Percentiles rank a stretch among this genome's conserved stretches.
Evolutionary conservation across 1,284 basidiomycete species (phyloP).

Genomic region (Volvariella volvacea): DNA sequence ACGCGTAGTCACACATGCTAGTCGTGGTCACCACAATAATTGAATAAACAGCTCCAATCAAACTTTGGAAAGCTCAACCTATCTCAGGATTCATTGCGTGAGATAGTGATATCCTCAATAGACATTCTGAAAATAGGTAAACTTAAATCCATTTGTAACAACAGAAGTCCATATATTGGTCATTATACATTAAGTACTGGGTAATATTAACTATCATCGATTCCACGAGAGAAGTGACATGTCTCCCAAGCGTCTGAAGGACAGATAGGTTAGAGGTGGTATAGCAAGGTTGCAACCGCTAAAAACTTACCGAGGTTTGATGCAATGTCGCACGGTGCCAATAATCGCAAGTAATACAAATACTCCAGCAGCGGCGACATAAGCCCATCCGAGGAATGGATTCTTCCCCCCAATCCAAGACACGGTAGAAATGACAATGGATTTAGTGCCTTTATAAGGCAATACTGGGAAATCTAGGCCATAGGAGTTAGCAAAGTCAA

Average conservation of each 20-base stretch:
- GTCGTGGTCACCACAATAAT: too few relatives aligned
- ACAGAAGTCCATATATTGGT: too few relatives aligned
- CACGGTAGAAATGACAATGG: constrained; percentile 93
- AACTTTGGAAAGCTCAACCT: too few relatives aligned
- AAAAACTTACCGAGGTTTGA: constrained; percentile 79
- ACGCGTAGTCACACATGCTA: too few relatives aligned
- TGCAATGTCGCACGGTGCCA: constrained; percentile 87
- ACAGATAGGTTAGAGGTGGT: constrained; percentile 6
- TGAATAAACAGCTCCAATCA: too few relatives aligned
- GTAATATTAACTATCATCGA: constrained; percentile 34
- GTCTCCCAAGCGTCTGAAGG: constrained; percentile 64
- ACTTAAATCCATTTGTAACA: too few relatives aligned
- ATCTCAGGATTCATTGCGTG: too few relatives aligned
- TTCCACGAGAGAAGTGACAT: constrained; percentile 89
- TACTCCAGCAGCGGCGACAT: constrained; percentile 83
- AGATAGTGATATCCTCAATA: too few relatives aligned
- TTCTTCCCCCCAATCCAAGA: constrained; percentile 99
- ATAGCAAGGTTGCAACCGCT: constrained; percentile 4
- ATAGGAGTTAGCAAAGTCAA: constrained; percentile 5
- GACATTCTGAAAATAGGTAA: too few relatives aligned
- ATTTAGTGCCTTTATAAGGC: constrained; percentile 92
- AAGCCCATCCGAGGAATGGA: constrained; percentile 95
- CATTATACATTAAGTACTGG: constrained; percentile 12
- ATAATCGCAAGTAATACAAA: constrained; percentile 85
- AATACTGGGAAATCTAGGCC: constrained; percentile 86